phyloP scores from a whole-genome alignment of 306 rosid species.

The Abrus precatorius region DNA sequence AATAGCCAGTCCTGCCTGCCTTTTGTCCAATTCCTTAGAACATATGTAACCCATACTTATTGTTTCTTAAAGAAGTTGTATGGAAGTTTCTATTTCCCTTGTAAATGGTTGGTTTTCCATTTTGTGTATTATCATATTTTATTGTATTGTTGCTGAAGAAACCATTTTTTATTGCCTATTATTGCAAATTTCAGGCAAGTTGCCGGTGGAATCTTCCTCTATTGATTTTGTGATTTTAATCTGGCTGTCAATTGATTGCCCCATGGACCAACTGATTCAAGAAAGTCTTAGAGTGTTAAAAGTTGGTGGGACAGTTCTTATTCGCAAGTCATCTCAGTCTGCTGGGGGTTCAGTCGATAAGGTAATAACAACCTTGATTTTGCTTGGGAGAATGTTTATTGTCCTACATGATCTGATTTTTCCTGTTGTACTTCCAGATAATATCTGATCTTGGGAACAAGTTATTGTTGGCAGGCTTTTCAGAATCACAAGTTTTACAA shows the following conservation, averaged over 20 bases:
- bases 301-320: constrained; percentile 69
- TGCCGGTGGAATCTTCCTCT: constrained; percentile 75
- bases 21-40: neutral
- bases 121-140: neutral
- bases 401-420: constrained; percentile 44
- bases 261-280: constrained; percentile 64
- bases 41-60: neutral
- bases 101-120: neutral
- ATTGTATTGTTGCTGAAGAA: constrained; percentile 21
- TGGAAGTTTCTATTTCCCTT: constrained; percentile 3
- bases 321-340: constrained; percentile 63
- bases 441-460: constrained; percentile 65
- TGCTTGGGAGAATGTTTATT: constrained; percentile 16
- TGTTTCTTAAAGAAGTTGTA: constrained; percentile 4
- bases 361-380: constrained; percentile 54
- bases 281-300: constrained; percentile 80
- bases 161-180: constrained; percentile 18
- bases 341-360: constrained; percentile 54
- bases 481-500: constrained; percentile 67
- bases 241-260: constrained; percentile 66
- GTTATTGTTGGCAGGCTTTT: constrained; percentile 81
- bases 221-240: constrained; percentile 65
- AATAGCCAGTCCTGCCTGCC: constrained; percentile 7
- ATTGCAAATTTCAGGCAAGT: constrained; percentile 61
- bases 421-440: constrained; percentile 54